Conservation (phyloP, 345 rosid species). For the Sisymbrium irio region DNA sequence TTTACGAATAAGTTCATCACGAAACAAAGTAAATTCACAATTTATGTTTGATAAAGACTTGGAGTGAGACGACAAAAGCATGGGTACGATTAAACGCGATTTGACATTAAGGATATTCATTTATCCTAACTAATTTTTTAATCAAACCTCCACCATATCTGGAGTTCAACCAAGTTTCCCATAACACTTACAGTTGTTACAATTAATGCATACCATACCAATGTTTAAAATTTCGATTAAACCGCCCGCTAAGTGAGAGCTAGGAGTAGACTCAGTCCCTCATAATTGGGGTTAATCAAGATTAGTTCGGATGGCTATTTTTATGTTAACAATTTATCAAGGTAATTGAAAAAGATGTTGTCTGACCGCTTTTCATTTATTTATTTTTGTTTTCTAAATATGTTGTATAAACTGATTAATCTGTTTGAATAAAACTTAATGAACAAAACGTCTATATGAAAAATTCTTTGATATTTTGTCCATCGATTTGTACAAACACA, state of each 20-base stretch:
- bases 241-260: background rate
- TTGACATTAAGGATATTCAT: background rate
- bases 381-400: background rate
- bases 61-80: background rate
- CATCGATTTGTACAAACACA: no score
- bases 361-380: background rate
- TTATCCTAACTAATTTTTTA: background rate
- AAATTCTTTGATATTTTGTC: no score
- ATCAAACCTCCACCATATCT: slow-evolving; percentile 6
- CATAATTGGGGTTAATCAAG: background rate
- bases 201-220: background rate
- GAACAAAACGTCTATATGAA: no score
- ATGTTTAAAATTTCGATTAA: background rate
- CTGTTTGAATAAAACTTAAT: no score
- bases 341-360: background rate
- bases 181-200: background rate
- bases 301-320: background rate
- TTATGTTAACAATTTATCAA: background rate
- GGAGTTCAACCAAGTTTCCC: background rate
- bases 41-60: slow-evolving; percentile 18
- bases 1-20: background rate
- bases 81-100: background rate
- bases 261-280: background rate
- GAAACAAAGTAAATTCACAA: background rate
- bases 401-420: no score